Base-by-base conservation (phyloP, 306 rosid genomes). In the Fragaria vesca region DNA sequence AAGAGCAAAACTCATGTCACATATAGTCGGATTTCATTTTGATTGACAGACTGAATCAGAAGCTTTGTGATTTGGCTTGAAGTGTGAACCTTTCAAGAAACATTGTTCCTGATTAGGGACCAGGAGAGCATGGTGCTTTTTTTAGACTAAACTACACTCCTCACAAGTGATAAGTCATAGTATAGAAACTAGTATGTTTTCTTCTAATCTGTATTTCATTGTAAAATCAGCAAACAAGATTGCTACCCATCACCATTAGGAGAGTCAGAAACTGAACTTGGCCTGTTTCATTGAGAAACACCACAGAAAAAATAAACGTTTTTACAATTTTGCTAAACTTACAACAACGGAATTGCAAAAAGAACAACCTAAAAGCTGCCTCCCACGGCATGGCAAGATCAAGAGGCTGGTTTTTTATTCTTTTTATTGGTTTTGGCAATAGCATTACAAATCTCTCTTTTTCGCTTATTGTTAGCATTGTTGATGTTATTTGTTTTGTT, bases 391-490 rank as follows among this genome's bases (percentile, higher is more conserved):
- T 12, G 38, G 38, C 61, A 50, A 36, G 63, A 66, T 87, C 76
- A 86, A 55, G 83, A 74, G 36, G 77, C 28, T 2, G 80, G 80
- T 66, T 86, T 89, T 87, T 87, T 88, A 58, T 71, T 57, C 76
- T 81, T 92, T 79, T 86, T 92, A 89, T 87, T 92, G 51, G 87
- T 83, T 87, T 81, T 90, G 51, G 88, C 91, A n/a, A 86, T 81
- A 54, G 95, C 91, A 81, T 92, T 84, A 47, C 89, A 85, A 11
- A 83, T 83, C 76, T 89, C 97, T 40, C 75, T 85, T 80, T 88
- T 92, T 9, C 92, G 81, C 79, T 87, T 87, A 71, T 79, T 85
- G 75, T 79, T 85, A 60, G 75, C 81, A 15, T 58, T 87, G 51
- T 68, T 83, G 61, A 80, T 91, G 63, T 63, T 73, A 70, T 69